Conservation (phyloP, 495 filamentous ascomycete genomes). For the Aspergillus heteromorphus region DNA sequence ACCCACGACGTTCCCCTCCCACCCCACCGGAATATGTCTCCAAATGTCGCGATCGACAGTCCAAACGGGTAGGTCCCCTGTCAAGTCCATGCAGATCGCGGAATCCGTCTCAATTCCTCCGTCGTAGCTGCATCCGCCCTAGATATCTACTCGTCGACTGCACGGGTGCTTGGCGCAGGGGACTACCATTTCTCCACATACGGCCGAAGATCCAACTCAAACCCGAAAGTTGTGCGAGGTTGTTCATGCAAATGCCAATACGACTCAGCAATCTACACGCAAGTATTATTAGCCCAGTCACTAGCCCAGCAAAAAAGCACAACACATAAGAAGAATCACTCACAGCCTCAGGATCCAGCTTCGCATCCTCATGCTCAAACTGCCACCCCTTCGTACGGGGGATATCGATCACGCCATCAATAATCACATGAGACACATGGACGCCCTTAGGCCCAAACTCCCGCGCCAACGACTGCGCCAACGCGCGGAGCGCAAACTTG, state of each 20-base stretch:
- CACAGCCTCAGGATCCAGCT: constrained; percentile 75
- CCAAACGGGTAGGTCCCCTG: no score
- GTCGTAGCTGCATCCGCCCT: background rate
- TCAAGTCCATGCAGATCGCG: no score
- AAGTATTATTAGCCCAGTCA: constrained; percentile 12
- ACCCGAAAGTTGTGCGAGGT: constrained; percentile 72
- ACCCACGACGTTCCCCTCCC: no score
- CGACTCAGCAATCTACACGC: constrained; percentile 70
- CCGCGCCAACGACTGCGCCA: constrained; percentile 71
- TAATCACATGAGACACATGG: constrained; percentile 79
- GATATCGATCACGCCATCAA: constrained; percentile 88
- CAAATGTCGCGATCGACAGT: no score
- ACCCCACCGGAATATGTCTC: no score
- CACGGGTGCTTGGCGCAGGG: no score
- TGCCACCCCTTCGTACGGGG: constrained; percentile 58
- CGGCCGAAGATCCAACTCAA: constrained; percentile 78
- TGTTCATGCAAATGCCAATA: constrained; percentile 91
- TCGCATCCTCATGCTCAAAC: constrained; percentile 62
- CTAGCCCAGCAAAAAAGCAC: background rate
- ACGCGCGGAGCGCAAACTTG: constrained; percentile 76
- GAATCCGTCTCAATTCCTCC: no score
- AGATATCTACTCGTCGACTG: no score
- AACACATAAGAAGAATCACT: constrained; percentile 41
- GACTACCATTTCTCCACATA: constrained; percentile 74
- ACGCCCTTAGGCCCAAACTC: constrained; percentile 89